A percentile compares a stretch with the other conserved stretches of the same genome.
These are phyloP conservation scores for Emiliania huxleyi DNA, from an alignment of 78 protist species.

Conservation along the genomic window DNA sequence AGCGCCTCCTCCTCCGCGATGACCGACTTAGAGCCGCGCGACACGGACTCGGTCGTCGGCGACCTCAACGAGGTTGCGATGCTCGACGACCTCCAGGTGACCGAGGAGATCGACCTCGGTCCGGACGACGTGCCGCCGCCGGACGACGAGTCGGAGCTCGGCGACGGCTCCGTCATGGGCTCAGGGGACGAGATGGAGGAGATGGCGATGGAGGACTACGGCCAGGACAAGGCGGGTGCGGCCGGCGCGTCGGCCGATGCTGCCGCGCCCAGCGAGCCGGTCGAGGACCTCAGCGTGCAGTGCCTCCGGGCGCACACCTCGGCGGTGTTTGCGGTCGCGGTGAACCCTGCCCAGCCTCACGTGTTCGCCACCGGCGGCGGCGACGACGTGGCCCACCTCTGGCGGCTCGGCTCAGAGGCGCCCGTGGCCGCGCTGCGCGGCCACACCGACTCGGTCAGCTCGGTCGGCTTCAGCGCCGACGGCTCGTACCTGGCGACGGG, in stretches of 20 bases:
- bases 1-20: no score
- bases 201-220: neutral
- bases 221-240: no score
- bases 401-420: neutral
- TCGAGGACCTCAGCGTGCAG: neutral
- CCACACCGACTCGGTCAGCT: slow-evolving; percentile 17
- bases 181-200: neutral
- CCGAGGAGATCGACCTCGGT: neutral
- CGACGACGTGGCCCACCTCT: slow-evolving; percentile 23
- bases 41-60: neutral
- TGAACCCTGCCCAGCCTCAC: neutral
- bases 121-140: neutral
- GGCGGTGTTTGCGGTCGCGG: neutral
- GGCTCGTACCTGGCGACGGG: slow-evolving; percentile 25
- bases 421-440: neutral
- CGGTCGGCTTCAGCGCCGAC: slow-evolving; percentile 11
- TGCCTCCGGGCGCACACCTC: neutral
- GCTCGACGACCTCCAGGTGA: neutral
- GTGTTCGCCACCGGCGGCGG: slow-evolving; percentile 31
- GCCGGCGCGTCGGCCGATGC: no score
- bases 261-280: no score
- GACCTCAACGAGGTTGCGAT: neutral
- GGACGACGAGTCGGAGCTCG: neutral
- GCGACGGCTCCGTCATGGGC: neutral
- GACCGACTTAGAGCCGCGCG: no score